A percentile compares a stretch with the other conserved stretches of the same genome.
Evolutionary conservation across 306 rosid genomes (phyloP).

Genomic region (Elaeagnus macrophylla): DNA sequence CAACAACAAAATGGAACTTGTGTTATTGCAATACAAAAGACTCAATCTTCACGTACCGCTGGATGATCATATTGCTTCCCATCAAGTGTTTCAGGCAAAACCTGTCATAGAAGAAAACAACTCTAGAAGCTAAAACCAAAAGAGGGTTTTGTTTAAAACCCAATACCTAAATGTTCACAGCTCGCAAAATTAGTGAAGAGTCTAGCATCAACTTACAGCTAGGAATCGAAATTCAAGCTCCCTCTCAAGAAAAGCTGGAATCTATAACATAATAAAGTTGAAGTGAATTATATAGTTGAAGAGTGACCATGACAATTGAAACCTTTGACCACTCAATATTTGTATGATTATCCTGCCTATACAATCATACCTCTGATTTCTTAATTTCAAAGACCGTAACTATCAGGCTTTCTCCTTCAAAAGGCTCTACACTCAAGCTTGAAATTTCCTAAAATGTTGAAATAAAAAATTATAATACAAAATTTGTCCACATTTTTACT

Average conservation of each 20-base stretch:
- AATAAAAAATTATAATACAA: not conserved
- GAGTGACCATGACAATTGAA: not conserved
- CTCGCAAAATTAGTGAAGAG: not conserved
- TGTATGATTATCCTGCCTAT: no score
- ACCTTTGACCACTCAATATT: not conserved
- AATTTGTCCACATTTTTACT: not conserved
- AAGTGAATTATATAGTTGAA: slow-evolving; percentile 1
- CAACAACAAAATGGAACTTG: not conserved
- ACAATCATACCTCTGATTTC: slow-evolving; percentile 57
- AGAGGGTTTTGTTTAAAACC: not conserved
- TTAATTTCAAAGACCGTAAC: slow-evolving; percentile 69
- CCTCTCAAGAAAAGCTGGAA: slow-evolving; percentile 79
- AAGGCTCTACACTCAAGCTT: slow-evolving; percentile 80
- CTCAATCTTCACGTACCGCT: slow-evolving; percentile 43
- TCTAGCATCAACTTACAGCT: slow-evolving; percentile 43
- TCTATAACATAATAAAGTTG: slow-evolving; percentile 31
- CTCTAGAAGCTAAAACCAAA: slow-evolving; percentile 6
- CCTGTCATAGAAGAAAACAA: slow-evolving; percentile 35
- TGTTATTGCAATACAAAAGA: not conserved
- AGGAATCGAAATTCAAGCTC: slow-evolving; percentile 90
- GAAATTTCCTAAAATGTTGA: slow-evolving; percentile 62
- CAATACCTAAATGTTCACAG: not conserved
- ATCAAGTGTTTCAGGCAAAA: slow-evolving; percentile 64
- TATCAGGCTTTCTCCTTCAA: slow-evolving; percentile 63
- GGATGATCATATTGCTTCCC: slow-evolving; percentile 45